Base-by-base conservation (phyloP, 495 filamentous ascomycete species). In the Daldinia vernicosa region DNA sequence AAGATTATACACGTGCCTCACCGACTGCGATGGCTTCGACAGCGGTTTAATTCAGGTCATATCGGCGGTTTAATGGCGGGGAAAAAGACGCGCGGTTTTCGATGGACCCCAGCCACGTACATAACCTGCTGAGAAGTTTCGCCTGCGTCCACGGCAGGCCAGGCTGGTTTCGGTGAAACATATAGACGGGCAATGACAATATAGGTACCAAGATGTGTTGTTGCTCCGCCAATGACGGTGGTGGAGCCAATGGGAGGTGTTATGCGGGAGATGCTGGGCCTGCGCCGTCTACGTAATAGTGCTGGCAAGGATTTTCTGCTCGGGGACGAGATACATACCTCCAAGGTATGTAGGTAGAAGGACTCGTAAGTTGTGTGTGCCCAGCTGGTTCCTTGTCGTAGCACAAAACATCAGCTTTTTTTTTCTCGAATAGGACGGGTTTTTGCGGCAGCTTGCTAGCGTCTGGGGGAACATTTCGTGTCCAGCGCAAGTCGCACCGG, bases 151-250 rank as follows among this genome's bases (percentile, higher is more conserved):
- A 62, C 27, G 39, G 53, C 53, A 57, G 28, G 2, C n/a, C 17
- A 63, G 52, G 63, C 64, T 50, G 54, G 50, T 56, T 60, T 65
- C 60, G 69, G 69, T 72, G 64, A 68, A 57, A 72, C 69, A 28
- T 63, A 47, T 22, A 45, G 40, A 30, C n/a, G 52, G 32, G 33
- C 43, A 53, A 53, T 33, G 39, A 39, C 14, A 26, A 50, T 52
- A 52, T 28, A 28, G 24, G 24, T 52, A 28, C 3, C 1, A 59
- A 19, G 43, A 24, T 56, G 30, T 56, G n/a, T 35, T 35, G 43
- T 52, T 15, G 39, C 51, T 57, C 39, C 12, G 53, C 45, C 58
- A 14, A 72, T 72, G 60, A 68, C 56, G 65, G 40, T 40, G 54
- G 53, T 67, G 60, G 59, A 51, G 37, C 64, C 55, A 68, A 72